A percentile compares a stretch with the other conserved stretches of the same genome.
These are phyloP conservation scores for Pisolithus tinctorius DNA, from an alignment of 768 basidiomycete genomes.

Conservation along the genomic window DNA sequence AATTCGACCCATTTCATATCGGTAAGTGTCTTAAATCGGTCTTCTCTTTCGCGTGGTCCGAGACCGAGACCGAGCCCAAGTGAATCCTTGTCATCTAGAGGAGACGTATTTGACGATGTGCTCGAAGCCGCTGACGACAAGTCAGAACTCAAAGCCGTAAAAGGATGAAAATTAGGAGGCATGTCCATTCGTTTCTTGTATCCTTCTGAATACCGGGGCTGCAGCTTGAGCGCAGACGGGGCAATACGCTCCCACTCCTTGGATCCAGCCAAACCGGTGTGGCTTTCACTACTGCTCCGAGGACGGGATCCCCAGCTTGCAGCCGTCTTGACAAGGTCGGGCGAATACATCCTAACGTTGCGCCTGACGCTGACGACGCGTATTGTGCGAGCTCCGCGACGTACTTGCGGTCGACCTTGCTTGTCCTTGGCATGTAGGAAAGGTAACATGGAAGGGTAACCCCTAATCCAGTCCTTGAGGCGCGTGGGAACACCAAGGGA, in stretches of 20 bases:
- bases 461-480: constrained; percentile 88
- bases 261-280: constrained; percentile 43
- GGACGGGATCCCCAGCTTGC: constrained; percentile 41
- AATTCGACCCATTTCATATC: constrained; percentile 93
- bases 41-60: constrained; percentile 43
- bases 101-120: constrained; percentile 30
- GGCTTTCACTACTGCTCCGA: constrained; percentile 12
- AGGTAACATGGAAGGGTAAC: constrained; percentile 79
- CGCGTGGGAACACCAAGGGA: constrained; percentile 71
- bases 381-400: constrained; percentile 72
- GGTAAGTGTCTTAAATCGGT: constrained; percentile 72
- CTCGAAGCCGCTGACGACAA: constrained; percentile 40
- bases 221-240: constrained; percentile 50
- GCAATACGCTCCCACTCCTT: constrained; percentile 77
- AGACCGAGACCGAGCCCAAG: constrained; percentile 28
- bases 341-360: constrained; percentile 82
- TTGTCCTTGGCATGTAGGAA: constrained; percentile 44
- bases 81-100: constrained; percentile 25
- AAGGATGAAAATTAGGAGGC: constrained; percentile 52
- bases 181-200: constrained; percentile 77
- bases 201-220: constrained; percentile 65
- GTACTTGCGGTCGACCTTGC: constrained; percentile 50
- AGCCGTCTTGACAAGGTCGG: constrained; percentile 70
- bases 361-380: constrained; percentile 71
- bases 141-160: constrained; percentile 21